Percentiles rank a stretch among this genome's conserved stretches.
Conservation (phyloP, 1,139 yeast species). For the Scheffersomyces insectosa region DNA sequence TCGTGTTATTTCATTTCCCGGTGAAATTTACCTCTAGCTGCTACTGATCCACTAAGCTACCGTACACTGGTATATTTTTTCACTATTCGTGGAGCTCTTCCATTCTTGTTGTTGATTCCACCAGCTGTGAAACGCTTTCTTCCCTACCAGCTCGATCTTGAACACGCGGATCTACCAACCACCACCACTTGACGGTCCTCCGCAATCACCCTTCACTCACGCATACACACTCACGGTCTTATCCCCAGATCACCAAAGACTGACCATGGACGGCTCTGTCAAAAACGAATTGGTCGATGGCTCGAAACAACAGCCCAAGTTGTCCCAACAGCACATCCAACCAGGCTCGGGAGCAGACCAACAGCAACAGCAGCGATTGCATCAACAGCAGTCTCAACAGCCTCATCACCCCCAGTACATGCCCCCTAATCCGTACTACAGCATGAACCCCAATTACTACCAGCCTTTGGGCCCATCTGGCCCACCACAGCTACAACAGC, state of each 20-base stretch:
- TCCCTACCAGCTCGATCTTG: no score
- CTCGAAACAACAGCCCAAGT: background rate
- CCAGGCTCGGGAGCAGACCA: background rate
- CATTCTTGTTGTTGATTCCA: no score
- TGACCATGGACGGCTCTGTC: background rate
- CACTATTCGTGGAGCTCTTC: no score
- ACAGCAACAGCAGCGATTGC: background rate
- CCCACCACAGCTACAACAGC: conserved; percentile 3
- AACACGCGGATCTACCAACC: no score
- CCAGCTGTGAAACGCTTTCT: no score
- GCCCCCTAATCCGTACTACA: conserved; percentile 4
- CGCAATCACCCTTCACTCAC: no score
- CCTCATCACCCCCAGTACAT: conserved; percentile 3
- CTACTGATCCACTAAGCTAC: no score
- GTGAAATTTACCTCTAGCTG: no score
- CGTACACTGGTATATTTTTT: no score
- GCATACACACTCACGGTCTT: background rate
- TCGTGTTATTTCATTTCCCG: no score
- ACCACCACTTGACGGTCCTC: no score
- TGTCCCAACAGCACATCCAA: conserved; percentile 1
- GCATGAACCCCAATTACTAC: conserved; percentile 3
- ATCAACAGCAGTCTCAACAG: conserved; percentile 2
- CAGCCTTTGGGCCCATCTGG: conserved; percentile 1
- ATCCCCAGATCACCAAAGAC: conserved; percentile 1
- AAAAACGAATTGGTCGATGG: background rate